Base-by-base conservation (phyloP, 2,329 filamentous ascomycete species). In the Ceratocystis smalleyi region DNA sequence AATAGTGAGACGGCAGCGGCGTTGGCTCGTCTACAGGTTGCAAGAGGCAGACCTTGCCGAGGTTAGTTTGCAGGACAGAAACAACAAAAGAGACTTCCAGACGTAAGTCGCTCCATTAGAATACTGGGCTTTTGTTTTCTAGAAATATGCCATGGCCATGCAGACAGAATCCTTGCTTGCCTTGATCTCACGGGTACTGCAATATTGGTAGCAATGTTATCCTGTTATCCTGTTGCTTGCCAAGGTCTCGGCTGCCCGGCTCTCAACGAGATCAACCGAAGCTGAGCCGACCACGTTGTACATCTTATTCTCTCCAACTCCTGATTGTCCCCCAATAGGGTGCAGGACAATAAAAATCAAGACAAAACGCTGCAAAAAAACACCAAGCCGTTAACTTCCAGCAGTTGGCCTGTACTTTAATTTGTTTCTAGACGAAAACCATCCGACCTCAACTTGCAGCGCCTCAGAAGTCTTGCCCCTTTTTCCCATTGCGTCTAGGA, bases 391-490 rank as follows among this genome's bases (percentile, higher is more conserved):
- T 17, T 15, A 17, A 19, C 32, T 57, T 57, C 24, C n/a, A 8
- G 12, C 24, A 35, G 17, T 30, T 40, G 12, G 35, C 30, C n/a
- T 57, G 27, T 32, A 35, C 27, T 30, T 57, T 30, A 19, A n/a
- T 57, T 30, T 57, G 54, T n/a, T 57, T 57, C 54, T 57, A 12
- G 30, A 35, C 54, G 27, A 57, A 57, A 57, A 32, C 54, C 24
- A 35, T 35, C 27, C 54, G 54, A 57, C 27, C 30, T 35, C 30
- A 57, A 57, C 17, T 15, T 32, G 30, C 54, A 35, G 54, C 15
- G 30, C 27, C 54, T 27, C 27, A 3, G 3, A 40, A 40, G 35
- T 15, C 54, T 35, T 17, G 30, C 47, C 22, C 47, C 47, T 51
- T 24, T 51, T 51, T 51, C 35, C 10, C 15, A 49, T 10, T 49